These are phyloP conservation scores for Sparassis latifolia DNA, from an alignment of 1,284 basidiomycete species.

Conservation along the genomic window DNA sequence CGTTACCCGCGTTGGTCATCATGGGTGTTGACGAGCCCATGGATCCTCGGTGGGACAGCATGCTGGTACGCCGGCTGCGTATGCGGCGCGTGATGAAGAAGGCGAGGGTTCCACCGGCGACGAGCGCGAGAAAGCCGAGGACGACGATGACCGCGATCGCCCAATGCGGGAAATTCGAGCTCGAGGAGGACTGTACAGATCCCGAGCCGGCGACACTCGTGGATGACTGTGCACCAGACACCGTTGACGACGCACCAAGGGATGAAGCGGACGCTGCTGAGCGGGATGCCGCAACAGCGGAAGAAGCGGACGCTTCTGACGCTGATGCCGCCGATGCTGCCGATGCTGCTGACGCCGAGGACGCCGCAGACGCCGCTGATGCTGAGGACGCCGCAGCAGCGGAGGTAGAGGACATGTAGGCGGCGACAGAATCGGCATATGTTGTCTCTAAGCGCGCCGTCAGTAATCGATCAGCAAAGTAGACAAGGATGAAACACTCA, in stretches of 20 bases:
- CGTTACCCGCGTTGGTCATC: conserved; percentile 51
- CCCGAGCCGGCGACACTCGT: conserved; percentile 23
- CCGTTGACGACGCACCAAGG: neutral
- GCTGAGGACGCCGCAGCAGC: conserved; percentile 27
- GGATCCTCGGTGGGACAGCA: conserved; percentile 56
- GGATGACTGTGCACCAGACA: conserved; percentile 5
- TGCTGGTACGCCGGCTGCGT: conserved; percentile 41
- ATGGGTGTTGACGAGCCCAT: conserved; percentile 77
- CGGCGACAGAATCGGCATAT: conserved; percentile 52
- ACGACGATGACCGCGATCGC: conserved; percentile 85
- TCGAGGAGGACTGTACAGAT: conserved; percentile 38
- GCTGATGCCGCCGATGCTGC: conserved; percentile 22
- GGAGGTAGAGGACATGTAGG: conserved; percentile 44
- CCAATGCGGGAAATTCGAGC: conserved; percentile 66
- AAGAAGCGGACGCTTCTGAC: conserved; percentile 16
- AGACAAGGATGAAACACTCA: conserved; percentile 34
- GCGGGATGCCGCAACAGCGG: neutral
- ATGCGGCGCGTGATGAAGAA: conserved; percentile 68
- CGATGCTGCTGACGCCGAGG: conserved; percentile 25
- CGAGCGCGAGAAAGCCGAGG: conserved; percentile 73
- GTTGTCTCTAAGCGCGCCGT: conserved; percentile 55
- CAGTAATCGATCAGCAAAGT: neutral
- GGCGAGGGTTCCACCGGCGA: conserved; percentile 54
- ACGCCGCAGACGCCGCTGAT: conserved; percentile 31
- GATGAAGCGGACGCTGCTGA: conserved; percentile 4